Conservation (phyloP, 164 flowering plant genomes). For the Sedum album region DNA sequence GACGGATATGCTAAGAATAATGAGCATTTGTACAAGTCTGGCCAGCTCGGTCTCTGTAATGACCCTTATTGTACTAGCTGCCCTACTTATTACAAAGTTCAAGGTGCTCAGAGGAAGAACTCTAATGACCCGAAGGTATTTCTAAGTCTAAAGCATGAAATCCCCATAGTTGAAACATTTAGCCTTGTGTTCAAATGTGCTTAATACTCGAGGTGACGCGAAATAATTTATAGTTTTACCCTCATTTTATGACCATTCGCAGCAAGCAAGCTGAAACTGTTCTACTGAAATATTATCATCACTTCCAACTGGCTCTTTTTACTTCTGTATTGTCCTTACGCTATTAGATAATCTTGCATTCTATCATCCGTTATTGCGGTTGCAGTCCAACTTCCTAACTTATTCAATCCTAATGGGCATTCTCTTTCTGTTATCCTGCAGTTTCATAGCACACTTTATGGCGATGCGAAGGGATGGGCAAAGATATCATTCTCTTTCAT, state of each 20-base stretch:
- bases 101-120: slow-evolving; percentile 20
- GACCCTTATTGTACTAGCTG: slow-evolving; percentile 92
- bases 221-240: neutral
- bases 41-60: slow-evolving; percentile 77
- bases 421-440: slow-evolving; percentile 15
- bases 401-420: neutral
- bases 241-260: neutral
- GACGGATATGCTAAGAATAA: slow-evolving; percentile 32
- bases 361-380: neutral
- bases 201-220: neutral
- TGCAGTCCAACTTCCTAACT: neutral
- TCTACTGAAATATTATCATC: neutral
- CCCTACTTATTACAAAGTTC: slow-evolving; percentile 43
- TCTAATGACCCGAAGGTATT: slow-evolving; percentile 26
- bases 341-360: neutral
- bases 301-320: too few species aligned
- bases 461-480: slow-evolving; percentile 81
- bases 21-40: slow-evolving; percentile 72
- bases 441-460: slow-evolving; percentile 66
- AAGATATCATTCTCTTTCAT: slow-evolving; percentile 40
- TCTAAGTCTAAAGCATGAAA: slow-evolving; percentile 44
- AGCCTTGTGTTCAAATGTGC: too few species aligned
- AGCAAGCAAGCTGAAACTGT: neutral
- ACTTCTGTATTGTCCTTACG: neutral
- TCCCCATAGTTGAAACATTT: too few species aligned